Conservation (phyloP, 2,329 filamentous ascomycete species). For the Botrytis deweyae region DNA sequence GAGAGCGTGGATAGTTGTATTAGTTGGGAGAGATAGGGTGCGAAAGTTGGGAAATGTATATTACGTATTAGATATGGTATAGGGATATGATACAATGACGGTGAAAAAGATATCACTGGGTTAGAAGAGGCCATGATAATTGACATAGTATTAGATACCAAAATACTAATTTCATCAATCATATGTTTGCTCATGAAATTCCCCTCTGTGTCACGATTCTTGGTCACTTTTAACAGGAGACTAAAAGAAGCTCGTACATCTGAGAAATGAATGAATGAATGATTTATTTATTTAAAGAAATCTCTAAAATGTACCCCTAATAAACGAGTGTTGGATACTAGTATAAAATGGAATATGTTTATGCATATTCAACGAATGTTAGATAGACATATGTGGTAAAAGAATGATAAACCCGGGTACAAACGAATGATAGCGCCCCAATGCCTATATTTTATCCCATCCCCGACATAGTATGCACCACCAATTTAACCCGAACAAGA, state of each 20-base stretch:
- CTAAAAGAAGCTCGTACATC: background rate
- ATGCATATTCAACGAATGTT: background rate
- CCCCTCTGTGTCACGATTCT: accelerated
- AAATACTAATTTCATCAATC: too few relatives aligned
- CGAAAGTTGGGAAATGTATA: too few relatives aligned
- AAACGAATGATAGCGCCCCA: background rate
- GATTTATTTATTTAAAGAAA: background rate
- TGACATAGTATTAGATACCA: background rate
- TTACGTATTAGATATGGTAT: background rate
- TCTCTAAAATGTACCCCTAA: background rate
- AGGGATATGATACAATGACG: background rate
- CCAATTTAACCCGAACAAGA: background rate
- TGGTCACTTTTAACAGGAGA: background rate
- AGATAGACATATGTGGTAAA: background rate
- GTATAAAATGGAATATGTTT: background rate
- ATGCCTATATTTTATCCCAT: background rate
- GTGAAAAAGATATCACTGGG: background rate
- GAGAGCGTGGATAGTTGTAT: background rate
- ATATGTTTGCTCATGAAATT: background rate
- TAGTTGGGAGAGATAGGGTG: too few relatives aligned
- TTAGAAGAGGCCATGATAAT: background rate
- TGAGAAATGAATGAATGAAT: background rate
- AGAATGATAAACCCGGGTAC: background rate
- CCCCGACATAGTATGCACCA: background rate
- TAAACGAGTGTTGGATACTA: background rate